Evolutionary conservation across 805 yeast genomes (phyloP).

Genomic region (Saturnispora diversa): DNA sequence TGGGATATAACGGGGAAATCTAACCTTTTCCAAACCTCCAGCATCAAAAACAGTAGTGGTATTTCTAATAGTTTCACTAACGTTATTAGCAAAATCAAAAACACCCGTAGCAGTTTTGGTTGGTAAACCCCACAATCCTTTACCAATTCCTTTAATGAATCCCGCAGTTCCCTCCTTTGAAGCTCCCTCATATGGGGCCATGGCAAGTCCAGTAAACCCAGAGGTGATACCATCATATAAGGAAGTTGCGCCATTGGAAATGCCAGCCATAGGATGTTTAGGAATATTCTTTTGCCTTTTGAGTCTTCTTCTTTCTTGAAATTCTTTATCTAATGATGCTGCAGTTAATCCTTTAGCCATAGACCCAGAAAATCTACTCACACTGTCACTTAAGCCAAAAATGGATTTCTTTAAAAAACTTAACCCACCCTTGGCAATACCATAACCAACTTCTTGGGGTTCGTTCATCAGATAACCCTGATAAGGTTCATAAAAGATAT

Average conservation of each 20-base stretch:
- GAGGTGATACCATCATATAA: slow-evolving; percentile 79
- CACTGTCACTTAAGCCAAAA: slow-evolving; percentile 88
- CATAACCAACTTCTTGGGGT: slow-evolving; percentile 93
- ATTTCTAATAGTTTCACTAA: slow-evolving; percentile 88
- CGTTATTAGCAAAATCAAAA: slow-evolving; percentile 84
- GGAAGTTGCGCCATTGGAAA: slow-evolving; percentile 81
- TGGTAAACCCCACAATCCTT: slow-evolving; percentile 91
- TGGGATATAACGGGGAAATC: slow-evolving; percentile 73
- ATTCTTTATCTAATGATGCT: slow-evolving; percentile 78
- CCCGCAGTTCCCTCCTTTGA: slow-evolving; percentile 84
- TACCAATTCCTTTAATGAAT: slow-evolving; percentile 87
- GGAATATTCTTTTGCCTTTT: slow-evolving; percentile 73
- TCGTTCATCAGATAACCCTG: slow-evolving; percentile 92
- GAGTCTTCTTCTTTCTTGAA: slow-evolving; percentile 77
- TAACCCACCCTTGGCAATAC: slow-evolving; percentile 91
- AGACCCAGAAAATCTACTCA: slow-evolving; percentile 88
- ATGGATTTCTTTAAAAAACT: slow-evolving; percentile 92
- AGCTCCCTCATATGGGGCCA: slow-evolving; percentile 88
- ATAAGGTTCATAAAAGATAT: slow-evolving; percentile 94
- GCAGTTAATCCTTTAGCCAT: slow-evolving; percentile 89
- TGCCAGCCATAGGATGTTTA: slow-evolving; percentile 75
- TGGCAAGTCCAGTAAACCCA: slow-evolving; percentile 84
- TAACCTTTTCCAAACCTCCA: slow-evolving; percentile 65
- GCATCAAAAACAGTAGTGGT: slow-evolving; percentile 86
- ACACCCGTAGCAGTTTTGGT: slow-evolving; percentile 95